phyloP scores from a whole-genome alignment of 257 asterid genomes.

The Capsicum chinense region DNA sequence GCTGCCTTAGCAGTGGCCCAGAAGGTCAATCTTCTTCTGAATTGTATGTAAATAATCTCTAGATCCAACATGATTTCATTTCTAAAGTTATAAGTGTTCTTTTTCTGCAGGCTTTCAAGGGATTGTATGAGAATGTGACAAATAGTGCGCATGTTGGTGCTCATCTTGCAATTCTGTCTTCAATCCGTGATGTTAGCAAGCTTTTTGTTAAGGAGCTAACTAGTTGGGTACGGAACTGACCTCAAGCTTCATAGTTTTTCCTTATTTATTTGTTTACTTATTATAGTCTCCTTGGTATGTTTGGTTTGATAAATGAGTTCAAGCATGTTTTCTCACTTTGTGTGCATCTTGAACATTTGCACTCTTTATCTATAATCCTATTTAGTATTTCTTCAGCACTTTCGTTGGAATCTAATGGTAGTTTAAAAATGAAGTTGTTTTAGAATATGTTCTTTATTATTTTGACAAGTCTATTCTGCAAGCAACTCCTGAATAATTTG shows the following conservation, averaged over 20 bases:
- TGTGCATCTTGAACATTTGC: neutral
- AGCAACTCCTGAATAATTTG: neutral
- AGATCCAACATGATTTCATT: neutral
- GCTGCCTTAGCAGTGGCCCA: slow-evolving; percentile 99
- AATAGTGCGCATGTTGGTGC: slow-evolving; percentile 70
- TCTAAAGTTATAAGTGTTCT: slow-evolving; percentile 1
- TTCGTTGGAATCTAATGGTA: slow-evolving; percentile 7
- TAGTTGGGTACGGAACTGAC: slow-evolving; percentile 75
- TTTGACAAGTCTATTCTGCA: neutral
- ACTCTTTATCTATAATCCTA: neutral
- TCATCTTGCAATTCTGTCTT: slow-evolving; percentile 81
- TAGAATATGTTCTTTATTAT: neutral
- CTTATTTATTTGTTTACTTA: neutral
- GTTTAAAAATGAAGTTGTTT: neutral
- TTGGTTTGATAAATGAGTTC: neutral
- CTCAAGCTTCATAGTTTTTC: neutral
- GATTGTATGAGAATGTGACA: slow-evolving; percentile 84
- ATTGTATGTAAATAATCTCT: neutral
- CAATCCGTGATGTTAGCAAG: slow-evolving; percentile 96
- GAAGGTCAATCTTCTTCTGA: slow-evolving; percentile 54
- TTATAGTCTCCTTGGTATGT: neutral
- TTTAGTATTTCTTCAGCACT: neutral
- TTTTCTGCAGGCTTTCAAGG: slow-evolving; percentile 75
- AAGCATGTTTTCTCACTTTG: neutral
- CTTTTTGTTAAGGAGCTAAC: slow-evolving; percentile 98